Base-by-base conservation (phyloP, 2,329 filamentous ascomycete species). In the Neonectria magnoliae region DNA sequence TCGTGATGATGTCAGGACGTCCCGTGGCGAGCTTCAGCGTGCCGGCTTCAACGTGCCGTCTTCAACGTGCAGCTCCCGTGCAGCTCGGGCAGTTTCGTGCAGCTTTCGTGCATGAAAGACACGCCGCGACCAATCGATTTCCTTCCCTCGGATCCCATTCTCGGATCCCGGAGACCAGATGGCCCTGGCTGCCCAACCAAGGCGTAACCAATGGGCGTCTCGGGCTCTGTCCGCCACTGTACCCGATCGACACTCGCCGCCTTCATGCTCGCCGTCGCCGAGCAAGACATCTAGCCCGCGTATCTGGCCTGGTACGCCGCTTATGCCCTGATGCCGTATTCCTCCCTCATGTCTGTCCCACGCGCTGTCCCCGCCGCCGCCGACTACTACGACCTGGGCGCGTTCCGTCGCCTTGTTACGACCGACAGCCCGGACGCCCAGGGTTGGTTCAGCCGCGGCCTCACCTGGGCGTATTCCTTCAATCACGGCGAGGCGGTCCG, bases 381-480 rank as follows among this genome's bases (percentile, higher is more conserved):
- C 11, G 45, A 51, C 47, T 64, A 64, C 53, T 64, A 53, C 20
- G 53, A 70, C 29, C 59, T 70, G 6, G 68, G 68, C 33, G 18
- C 29, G 4, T 65, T 64, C 4, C 57, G 44, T 18, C 65, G 67
- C 10, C 25, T 7, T 20, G 44, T 70, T 36, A 65, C 62, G 5
- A 61, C 68, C 2, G 18, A 6, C 4, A 56, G 54, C 22, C 33
- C 41, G 2, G 57, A 68, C 18, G 51, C 57, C 1, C 87, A 91
- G 72, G 79, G 70, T 7, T 94, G 91, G 91, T 93, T 89, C 72
- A 79, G 87, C 68, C 82, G 86, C 8, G 87, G 85, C 4, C 75
- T 89, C 13, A 76, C 83, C 18, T 90, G 87, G 87, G 80, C 78
- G n/a, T 89, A 87, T 73, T 85, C 79, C 5, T 90, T 89, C 77